A percentile compares a stretch with the other conserved stretches of the same genome.
Evolutionary conservation across 148 eudicot genomes (phyloP).

Genomic region (Linanthus parryae): DNA sequence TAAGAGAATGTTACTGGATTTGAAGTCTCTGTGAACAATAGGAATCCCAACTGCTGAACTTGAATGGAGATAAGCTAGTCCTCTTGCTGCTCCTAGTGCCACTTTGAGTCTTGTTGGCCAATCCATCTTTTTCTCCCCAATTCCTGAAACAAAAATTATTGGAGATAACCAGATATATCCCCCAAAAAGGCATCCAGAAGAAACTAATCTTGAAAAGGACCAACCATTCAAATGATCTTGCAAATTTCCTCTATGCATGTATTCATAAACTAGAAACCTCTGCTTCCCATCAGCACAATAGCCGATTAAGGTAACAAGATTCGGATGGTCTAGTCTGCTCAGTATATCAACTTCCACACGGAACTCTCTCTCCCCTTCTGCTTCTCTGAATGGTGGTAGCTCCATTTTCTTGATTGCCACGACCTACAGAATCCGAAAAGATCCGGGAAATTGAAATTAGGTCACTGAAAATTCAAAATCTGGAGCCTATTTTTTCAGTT

Average conservation of each 20-base stretch:
- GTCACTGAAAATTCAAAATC: no score
- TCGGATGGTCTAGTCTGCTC: constrained; percentile 89
- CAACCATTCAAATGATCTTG: constrained; percentile 82
- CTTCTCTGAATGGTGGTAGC: constrained; percentile 59
- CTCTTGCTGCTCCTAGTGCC: constrained; percentile 93
- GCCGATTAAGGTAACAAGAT: constrained; percentile 83
- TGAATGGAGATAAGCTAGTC: constrained; percentile 93
- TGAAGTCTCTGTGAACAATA: constrained; percentile 90
- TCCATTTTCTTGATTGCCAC: constrained; percentile 99
- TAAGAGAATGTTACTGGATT: constrained; percentile 90
- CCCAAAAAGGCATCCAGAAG: no score
- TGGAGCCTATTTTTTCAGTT: no score
- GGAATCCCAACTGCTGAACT: constrained; percentile 90
- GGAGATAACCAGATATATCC: no score
- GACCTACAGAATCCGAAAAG: constrained; percentile 31
- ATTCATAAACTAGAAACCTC: constrained; percentile 83
- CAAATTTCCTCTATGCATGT: constrained; percentile 82
- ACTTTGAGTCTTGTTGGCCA: constrained; percentile 89
- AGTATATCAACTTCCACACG: constrained; percentile 91
- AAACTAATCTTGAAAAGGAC: constrained; percentile 13
- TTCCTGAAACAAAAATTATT: constrained; percentile 20
- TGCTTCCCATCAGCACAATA: constrained; percentile 93
- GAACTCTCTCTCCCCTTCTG: constrained; percentile 92
- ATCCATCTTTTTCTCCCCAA: constrained; percentile 70
- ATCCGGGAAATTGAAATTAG: background rate